Evolutionary conservation across 352 stramenopile species (phyloP), one percentile per base, ranked within the genome.

Genomic region (Phytophthora capsici): DNA sequence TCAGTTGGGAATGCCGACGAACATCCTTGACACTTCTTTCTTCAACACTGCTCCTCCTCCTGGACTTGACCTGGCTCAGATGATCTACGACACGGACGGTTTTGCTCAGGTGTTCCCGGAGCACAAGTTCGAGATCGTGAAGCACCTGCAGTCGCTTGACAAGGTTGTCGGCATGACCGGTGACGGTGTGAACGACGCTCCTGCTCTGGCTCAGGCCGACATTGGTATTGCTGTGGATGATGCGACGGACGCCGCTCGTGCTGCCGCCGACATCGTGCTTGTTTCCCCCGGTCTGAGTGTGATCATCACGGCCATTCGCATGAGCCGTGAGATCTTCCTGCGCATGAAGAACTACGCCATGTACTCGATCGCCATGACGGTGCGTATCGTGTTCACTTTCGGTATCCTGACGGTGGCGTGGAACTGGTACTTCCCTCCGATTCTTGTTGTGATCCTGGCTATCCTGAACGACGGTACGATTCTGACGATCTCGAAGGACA

Each of bases 91-190:
- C 57, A 94, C 91, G 25, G 93, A 98, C 59, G 95, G 94, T 19
- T 98, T 98, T 71, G 95, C 91, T 36, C 82, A 97, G 56, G 93
- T 98, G 32, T 89, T 98, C 56, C 93, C 93, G 14, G 88, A 91
- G 62, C 89, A 98, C 73, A 98, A 98, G 74, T 91, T 93, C 55
- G 87, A 98, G 69, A 91, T 97, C 53, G 88, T 97, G 22, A 80
- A 97, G 70, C 85, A 91, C 65, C 66, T 97, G 40, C 82, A 98
- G 77, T 86, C 86, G 49, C 84, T 91, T 47, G 72, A 86, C 79
- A 88, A 91, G 75, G 83, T 92, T 20, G 80, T 88, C 8, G 82
- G 83, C 34, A 95, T 95, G 87, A 93, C 83, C 26, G 85, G 85
- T 69, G 90, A 97, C 64, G 93, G 93, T 74, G 90, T 98, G 23